Evolutionary conservation across 495 filamentous ascomycete species (phyloP).

Genomic region (Tuber magnatum): DNA sequence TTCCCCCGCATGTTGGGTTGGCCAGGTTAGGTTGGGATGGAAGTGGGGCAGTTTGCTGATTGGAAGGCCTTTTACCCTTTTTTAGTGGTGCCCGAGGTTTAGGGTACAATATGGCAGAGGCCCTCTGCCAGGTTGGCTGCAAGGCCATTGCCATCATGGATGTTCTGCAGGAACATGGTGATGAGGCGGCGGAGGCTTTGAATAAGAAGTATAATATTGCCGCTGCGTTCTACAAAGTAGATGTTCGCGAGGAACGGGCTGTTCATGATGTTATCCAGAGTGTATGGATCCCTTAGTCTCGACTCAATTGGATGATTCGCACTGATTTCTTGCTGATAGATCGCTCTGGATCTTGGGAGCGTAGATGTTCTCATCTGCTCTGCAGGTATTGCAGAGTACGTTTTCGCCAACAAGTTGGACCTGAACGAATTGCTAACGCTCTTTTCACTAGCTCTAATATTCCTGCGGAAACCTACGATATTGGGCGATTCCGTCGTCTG

Average conservation of each 20-base stretch:
- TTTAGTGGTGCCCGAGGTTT: conserved; percentile 66
- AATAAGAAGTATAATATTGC: conserved; percentile 61
- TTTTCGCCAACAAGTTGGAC: conserved; percentile 7
- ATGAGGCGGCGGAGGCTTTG: conserved; percentile 58
- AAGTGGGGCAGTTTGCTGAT: conserved; percentile 1
- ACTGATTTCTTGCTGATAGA: conserved; percentile 15
- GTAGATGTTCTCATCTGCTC: conserved; percentile 73
- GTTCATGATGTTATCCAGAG: conserved; percentile 48
- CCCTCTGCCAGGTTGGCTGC: conserved; percentile 63
- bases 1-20: conserved; percentile 3
- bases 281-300: conserved; percentile 8
- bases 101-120: conserved; percentile 69
- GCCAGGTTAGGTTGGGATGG: background rate
- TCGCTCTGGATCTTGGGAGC: conserved; percentile 51
- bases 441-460: conserved; percentile 50
- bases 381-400: conserved; percentile 74
- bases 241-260: conserved; percentile 57
- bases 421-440: conserved; percentile 47
- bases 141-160: conserved; percentile 69
- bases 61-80: background rate
- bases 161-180: conserved; percentile 64
- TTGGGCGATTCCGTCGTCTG: conserved; percentile 58
- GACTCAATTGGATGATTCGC: conserved; percentile 9
- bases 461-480: conserved; percentile 52
- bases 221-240: conserved; percentile 68